Evolutionary conservation across 2,329 filamentous ascomycete species (phyloP).

Genomic region (Lasiodiplodia gonubiensis): DNA sequence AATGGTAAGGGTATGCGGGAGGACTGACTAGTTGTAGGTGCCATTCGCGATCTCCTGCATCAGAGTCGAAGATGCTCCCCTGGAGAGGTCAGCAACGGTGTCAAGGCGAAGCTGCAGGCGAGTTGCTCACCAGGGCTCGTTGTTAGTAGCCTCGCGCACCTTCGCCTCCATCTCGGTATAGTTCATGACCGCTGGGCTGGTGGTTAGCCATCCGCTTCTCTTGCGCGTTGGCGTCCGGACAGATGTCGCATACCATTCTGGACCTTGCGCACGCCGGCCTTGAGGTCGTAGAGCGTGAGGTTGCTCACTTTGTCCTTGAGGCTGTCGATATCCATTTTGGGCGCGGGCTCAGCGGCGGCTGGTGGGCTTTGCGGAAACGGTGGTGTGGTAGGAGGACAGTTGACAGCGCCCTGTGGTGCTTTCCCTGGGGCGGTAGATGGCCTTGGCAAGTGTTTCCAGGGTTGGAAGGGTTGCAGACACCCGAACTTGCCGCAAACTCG

Average conservation of each 20-base stretch:
- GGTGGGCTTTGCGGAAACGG: conserved; percentile 5
- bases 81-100: conserved; percentile 31
- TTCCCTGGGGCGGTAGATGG: conserved; percentile 10
- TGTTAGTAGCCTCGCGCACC: conserved; percentile 94
- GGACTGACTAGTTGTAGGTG: conserved; percentile 92
- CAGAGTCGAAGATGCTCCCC: conserved; percentile 74
- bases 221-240: conserved; percentile 27
- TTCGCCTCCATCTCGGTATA: conserved; percentile 91
- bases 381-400: conserved; percentile 10
- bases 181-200: conserved; percentile 84
- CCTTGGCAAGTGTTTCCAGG: conserved; percentile 17
- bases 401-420: conserved; percentile 1
- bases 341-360: conserved; percentile 8
- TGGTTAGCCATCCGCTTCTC: conserved; percentile 34
- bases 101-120: conserved; percentile 59
- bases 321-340: conserved; percentile 81
- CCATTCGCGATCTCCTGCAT: conserved; percentile 99
- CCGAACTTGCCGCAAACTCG: conserved; percentile 8
- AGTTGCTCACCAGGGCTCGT: conserved; percentile 87
- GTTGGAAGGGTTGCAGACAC: conserved; percentile 8
- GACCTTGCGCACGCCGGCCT: conserved; percentile 91
- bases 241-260: conserved; percentile 78
- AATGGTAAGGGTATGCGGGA: neutral
- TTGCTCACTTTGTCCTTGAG: conserved; percentile 88
- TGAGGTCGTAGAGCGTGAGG: conserved; percentile 92